Evolutionary conservation across 768 basidiomycete species (phyloP), one percentile per base, ranked within the genome.

Genomic region (Exidia glandulosa): DNA sequence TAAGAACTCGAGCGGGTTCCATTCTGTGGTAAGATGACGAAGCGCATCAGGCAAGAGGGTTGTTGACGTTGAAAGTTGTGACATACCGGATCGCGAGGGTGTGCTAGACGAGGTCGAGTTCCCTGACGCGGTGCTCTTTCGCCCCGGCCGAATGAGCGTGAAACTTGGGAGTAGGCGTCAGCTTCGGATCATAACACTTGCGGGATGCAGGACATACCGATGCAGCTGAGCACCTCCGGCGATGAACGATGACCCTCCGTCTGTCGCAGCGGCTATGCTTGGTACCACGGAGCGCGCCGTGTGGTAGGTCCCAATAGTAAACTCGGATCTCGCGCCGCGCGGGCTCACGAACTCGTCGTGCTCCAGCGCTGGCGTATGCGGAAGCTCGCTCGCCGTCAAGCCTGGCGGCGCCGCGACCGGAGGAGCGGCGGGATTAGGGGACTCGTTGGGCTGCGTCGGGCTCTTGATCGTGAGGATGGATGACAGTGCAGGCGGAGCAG

Each of bases 101-200:
- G n/a, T 25, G 34, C 58, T 59, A 23, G 37, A 5, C 3, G 31
- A 23, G 41, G 30, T 32, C 37, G 16, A 30, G 37, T n/a, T 37
- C 10, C 41, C 23, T 23, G 16, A 37, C 31, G 60, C 29, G 10
- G 29, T 30, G 31, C 83, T 83, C 70, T 84, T 87, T 31, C 74
- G 75, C 3, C 89, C 89, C 16, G 90, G 90, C 69, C 87, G 90
- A 66, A 93, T 78, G 32, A 94, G 78, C 25, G 91, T 87, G 76
- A 94, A 94, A 19, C 93, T 86, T 69, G 94, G 92, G 2, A 91
- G 78, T 57, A 85, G 76, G n/a, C 27, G 31, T 6, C 29, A n/a
- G 48, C 32, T 12, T 10, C 34, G 32, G 47, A 32, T 3, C 30
- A 41, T 56, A 61, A 47, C 34, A n/a, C 56, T 32, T 55, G 54